Conservation (phyloP, 2,329 filamentous ascomycete genomes). For the Cladosporium sp. region DNA sequence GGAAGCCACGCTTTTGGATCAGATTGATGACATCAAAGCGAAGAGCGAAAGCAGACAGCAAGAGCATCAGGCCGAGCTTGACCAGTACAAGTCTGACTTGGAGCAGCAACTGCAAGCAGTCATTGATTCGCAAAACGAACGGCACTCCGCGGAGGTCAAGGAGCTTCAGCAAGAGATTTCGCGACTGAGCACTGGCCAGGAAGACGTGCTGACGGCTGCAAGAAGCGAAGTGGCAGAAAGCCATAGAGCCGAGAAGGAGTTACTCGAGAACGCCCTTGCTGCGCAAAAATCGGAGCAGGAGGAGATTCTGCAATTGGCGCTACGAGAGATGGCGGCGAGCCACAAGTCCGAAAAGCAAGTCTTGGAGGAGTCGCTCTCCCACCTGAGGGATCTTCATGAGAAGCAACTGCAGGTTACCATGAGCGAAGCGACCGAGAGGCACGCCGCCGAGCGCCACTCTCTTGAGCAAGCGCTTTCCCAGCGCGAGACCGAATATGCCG, state of each 20-base stretch:
- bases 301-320: neutral
- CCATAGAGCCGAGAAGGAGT: conserved; percentile 1
- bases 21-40: neutral
- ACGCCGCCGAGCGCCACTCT: conserved; percentile 1
- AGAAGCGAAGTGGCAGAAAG: conserved; percentile 1
- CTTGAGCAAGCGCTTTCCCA: conserved; percentile 8
- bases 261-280: conserved; percentile 1
- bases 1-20: conserved; percentile 11
- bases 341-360: conserved; percentile 3
- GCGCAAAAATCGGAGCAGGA: neutral
- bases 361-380: neutral
- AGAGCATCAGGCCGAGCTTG: neutral
- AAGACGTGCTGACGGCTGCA: neutral
- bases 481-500: neutral
- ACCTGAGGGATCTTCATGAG: conserved; percentile 4
- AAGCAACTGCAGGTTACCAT: conserved; percentile 4
- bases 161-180: neutral
- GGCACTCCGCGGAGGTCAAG: conserved; percentile 2
- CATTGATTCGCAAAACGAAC: neutral
- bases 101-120: neutral
- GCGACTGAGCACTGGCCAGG: neutral
- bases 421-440: neutral
- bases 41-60: neutral
- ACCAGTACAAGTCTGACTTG: neutral
- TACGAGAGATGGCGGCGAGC: neutral